phyloP scores from a whole-genome alignment of 106 monocot genomes.

The Acorus gramineus region DNA sequence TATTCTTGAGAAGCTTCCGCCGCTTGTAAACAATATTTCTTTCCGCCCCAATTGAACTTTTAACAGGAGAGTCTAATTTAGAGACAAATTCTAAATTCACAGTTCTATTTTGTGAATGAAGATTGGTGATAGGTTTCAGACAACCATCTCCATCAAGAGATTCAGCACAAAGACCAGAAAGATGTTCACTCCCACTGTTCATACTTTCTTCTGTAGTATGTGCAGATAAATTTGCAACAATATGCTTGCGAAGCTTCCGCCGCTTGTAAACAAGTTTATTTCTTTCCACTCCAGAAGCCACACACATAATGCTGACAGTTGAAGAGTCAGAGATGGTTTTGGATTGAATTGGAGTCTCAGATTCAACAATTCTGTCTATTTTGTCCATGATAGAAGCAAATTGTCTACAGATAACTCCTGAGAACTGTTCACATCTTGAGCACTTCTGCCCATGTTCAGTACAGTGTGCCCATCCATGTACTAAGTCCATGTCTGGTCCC shows the following conservation, averaged over 20 bases:
- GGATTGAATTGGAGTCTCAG: background rate
- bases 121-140: background rate
- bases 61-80: conserved; percentile 1
- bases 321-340: conserved; percentile 12
- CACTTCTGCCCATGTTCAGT: conserved; percentile 9
- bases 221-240: conserved; percentile 22
- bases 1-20: too few relatives aligned
- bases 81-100: conserved; percentile 4
- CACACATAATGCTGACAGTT: conserved; percentile 8
- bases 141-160: conserved; percentile 3
- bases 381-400: background rate
- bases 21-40: too few relatives aligned
- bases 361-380: background rate
- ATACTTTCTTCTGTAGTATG: conserved; percentile 9
- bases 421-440: conserved; percentile 1
- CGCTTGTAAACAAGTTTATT: conserved; percentile 34
- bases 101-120: conserved; percentile 5
- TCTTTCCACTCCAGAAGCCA: conserved; percentile 3
- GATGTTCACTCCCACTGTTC: conserved; percentile 5
- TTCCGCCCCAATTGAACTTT: background rate
- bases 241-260: conserved; percentile 32
- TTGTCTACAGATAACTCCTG: background rate
- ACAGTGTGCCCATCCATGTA: conserved; percentile 13
- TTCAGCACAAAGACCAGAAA: conserved; percentile 10
- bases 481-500: background rate